These are phyloP conservation scores for Viola odorata DNA, from an alignment of 345 rosid species.

Conservation along the genomic window DNA sequence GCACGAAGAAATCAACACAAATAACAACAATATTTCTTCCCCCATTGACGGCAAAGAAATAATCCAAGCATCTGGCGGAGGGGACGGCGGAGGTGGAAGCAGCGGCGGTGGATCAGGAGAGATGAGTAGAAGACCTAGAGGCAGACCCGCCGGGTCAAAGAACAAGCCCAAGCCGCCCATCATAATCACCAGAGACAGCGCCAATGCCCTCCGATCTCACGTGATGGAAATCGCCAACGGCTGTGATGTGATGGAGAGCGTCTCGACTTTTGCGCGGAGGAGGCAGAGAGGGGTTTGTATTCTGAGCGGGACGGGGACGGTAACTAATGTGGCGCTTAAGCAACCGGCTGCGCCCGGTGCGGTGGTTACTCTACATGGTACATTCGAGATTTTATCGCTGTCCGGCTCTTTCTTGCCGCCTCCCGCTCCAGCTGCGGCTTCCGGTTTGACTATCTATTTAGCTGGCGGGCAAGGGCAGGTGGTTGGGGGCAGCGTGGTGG, in stretches of 20 bases:
- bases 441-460: slow-evolving; percentile 74
- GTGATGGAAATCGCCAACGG: slow-evolving; percentile 81
- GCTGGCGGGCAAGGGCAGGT: slow-evolving; percentile 99
- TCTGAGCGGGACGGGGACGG: slow-evolving; percentile 83
- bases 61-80: too few relatives aligned
- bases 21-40: slow-evolving; percentile 29
- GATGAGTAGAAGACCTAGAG: slow-evolving; percentile 62
- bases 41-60: neutral
- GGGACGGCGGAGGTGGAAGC: too few relatives aligned
- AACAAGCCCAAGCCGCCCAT: slow-evolving; percentile 91
- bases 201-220: slow-evolving; percentile 92
- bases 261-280: slow-evolving; percentile 67
- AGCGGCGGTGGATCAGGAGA: slow-evolving; percentile 44
- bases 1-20: slow-evolving; percentile 38
- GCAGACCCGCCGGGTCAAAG: slow-evolving; percentile 85
- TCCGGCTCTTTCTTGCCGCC: slow-evolving; percentile 91
- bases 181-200: slow-evolving; percentile 89
- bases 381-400: slow-evolving; percentile 85
- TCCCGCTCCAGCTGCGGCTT: slow-evolving; percentile 87
- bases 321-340: slow-evolving; percentile 64
- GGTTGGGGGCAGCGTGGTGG: slow-evolving; percentile 84
- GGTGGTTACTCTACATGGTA: slow-evolving; percentile 76
- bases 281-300: slow-evolving; percentile 86
- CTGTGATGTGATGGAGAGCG: slow-evolving; percentile 74
- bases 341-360: slow-evolving; percentile 84